Conservation (phyloP, 2,329 filamentous ascomycete species). For the Cladosporium phlei region DNA sequence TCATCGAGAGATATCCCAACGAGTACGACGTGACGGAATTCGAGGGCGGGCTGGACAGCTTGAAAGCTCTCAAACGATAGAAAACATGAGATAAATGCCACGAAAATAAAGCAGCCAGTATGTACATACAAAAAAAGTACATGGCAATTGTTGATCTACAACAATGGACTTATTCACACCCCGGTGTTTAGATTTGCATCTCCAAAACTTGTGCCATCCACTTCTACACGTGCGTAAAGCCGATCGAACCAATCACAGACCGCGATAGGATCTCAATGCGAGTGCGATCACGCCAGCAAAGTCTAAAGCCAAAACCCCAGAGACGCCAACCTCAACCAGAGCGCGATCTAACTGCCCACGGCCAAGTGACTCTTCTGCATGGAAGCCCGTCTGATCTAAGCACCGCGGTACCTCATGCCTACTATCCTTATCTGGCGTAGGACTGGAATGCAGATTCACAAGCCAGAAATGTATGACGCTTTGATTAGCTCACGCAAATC, state of each 20-base stretch:
- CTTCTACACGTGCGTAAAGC: background rate
- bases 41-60: conserved; percentile 65
- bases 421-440: conserved; percentile 4
- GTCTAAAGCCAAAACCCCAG: conserved; percentile 6
- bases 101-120: too few species aligned
- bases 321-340: conserved; percentile 4
- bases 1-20: conserved; percentile 79
- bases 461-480: conserved; percentile 7
- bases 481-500: conserved; percentile 4
- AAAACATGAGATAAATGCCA: background rate
- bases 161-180: too few species aligned
- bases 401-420: background rate
- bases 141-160: too few species aligned
- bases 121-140: too few species aligned
- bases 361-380: conserved; percentile 5
- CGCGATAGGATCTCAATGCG: conserved; percentile 4
- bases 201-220: too few species aligned
- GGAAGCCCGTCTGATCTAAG: conserved; percentile 11
- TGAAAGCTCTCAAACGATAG: conserved; percentile 36
- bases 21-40: conserved; percentile 82
- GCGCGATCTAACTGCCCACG: conserved; percentile 4
- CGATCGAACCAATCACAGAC: too few species aligned
- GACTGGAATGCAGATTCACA: background rate
- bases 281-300: conserved; percentile 8
- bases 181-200: too few species aligned